These are phyloP conservation scores for Tolypocladium album DNA, from an alignment of 2,329 filamentous ascomycete species.

Conservation along the genomic window DNA sequence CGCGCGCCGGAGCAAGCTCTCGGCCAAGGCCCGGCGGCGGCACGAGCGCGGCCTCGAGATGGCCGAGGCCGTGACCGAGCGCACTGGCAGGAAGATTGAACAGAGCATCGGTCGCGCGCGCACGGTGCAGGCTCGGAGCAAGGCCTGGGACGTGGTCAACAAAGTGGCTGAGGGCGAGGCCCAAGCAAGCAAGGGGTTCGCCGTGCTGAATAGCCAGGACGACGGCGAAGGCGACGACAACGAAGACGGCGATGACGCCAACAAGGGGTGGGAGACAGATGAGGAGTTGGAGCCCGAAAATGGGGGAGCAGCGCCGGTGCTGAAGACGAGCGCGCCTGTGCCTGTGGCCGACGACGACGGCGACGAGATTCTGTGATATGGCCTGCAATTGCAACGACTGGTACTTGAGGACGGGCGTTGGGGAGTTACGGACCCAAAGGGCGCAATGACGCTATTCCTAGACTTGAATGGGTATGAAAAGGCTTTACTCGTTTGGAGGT, in stretches of 20 bases:
- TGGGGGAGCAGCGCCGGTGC: constrained; percentile 4
- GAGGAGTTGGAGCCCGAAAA: constrained; percentile 20
- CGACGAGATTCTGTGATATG: constrained; percentile 20
- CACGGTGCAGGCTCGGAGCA: constrained; percentile 36
- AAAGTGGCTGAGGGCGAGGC: constrained; percentile 16
- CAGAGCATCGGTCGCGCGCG: constrained; percentile 40
- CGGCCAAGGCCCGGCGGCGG: constrained; percentile 42
- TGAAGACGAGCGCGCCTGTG: background rate
- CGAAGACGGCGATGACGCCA: constrained; percentile 11
- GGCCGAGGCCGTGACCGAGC: constrained; percentile 49
- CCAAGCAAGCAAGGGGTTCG: constrained; percentile 8
- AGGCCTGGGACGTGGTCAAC: constrained; percentile 51
- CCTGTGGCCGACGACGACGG: constrained; percentile 15
- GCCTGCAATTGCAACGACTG: background rate
- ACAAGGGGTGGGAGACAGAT: constrained; percentile 19
- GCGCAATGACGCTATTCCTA: background rate
- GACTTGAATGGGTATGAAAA: background rate
- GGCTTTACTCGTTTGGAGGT: background rate
- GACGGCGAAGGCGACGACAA: constrained; percentile 13
- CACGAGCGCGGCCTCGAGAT: constrained; percentile 48
- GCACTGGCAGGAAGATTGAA: constrained; percentile 43
- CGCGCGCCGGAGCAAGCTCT: constrained; percentile 41
- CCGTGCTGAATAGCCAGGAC: constrained; percentile 9
- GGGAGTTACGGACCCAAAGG: background rate
- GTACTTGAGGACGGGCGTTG: background rate